A percentile compares a stretch with the other conserved stretches of the same genome.
These are phyloP conservation scores for Verbena officinalis DNA, from an alignment of 257 asterid species.

Conservation along the genomic window DNA sequence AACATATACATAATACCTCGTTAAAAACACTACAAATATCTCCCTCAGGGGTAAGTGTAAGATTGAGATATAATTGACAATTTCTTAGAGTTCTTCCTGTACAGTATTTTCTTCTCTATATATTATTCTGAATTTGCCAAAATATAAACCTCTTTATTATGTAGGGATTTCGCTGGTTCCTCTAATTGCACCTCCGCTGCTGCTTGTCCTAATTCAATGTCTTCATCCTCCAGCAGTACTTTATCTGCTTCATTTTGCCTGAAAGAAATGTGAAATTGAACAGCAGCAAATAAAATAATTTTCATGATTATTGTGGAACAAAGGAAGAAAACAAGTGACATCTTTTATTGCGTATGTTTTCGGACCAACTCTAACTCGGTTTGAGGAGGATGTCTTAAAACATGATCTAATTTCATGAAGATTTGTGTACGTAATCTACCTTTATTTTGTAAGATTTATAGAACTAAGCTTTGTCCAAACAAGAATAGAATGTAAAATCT, in stretches of 20 bases:
- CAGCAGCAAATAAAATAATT: slow-evolving; percentile 30
- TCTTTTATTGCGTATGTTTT: background rate
- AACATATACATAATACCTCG: too few relatives aligned
- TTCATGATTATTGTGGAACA: slow-evolving; percentile 37
- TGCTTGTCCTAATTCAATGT: slow-evolving; percentile 36
- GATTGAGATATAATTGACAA: too few relatives aligned
- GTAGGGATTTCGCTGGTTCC: slow-evolving; percentile 17
- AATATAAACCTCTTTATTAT: slow-evolving; percentile 30
- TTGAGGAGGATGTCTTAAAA: background rate
- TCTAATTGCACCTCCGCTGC: slow-evolving; percentile 17
- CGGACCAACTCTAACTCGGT: background rate
- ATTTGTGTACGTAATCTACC: slow-evolving; percentile 19
- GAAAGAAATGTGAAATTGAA: slow-evolving; percentile 14
- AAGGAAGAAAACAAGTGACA: slow-evolving; percentile 30
- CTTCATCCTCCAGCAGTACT: slow-evolving; percentile 17
- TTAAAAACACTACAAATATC: too few relatives aligned
- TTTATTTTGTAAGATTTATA: slow-evolving; percentile 11
- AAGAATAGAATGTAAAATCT: too few relatives aligned
- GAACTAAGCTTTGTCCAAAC: background rate
- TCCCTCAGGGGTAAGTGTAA: too few relatives aligned
- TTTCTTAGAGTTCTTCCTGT: background rate
- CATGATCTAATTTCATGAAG: background rate
- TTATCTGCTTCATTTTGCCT: slow-evolving; percentile 3
- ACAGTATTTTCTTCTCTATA: background rate
- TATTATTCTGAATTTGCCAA: slow-evolving; percentile 16